Evolutionary conservation across 2,329 filamentous ascomycete genomes (phyloP), one percentile per base, ranked within the genome.

Genomic region (Capronia epimyces): DNA sequence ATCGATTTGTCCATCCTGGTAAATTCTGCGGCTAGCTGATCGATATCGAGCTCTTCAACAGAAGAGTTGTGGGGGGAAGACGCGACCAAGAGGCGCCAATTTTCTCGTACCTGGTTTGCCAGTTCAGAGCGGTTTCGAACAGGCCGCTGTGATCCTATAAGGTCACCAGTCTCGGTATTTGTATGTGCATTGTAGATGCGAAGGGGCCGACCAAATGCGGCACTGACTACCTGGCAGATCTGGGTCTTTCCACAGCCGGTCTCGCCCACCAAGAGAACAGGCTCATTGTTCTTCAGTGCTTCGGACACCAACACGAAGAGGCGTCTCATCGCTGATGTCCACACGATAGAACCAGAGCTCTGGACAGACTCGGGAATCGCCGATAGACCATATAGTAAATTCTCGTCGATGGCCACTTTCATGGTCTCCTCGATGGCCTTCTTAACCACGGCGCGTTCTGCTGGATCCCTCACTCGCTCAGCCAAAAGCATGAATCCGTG

Each of bases 221-320:
- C 86, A 2, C 93, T 89, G 46, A 97, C 78, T 65, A 95, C 79
- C 66, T 99, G 93, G 60, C 89, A 94, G 5, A 98, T 87, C 1
- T 91, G 96, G 0, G 93, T 99, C 72, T 99, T 99, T 54, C 94
- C 93, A 64, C 91, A 97, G 4, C 93, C 93, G 15, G 93, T 99
- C 66, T 98, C 94, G 55, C 93, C 93, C 10, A 99, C 89, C 3
- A 99, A 76, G 16, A 99, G 76, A 2, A 98, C 88, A 0, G 93
- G 93, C 66, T 99, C 93, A 55, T 94, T 89, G 64, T 96, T 93
- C 21, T 80, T 79, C 52, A 98, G 74, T 1, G 93, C 93, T 61
- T 87, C 80, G 3, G 85, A 82, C n/a, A 98, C 89, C 10, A 99
- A 76, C 5, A 94, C 82, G 64, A 91, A 97, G 0, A 98, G 75